Conservation (phyloP, 768 basidiomycete species). For the Leccinum subgranulosum region DNA sequence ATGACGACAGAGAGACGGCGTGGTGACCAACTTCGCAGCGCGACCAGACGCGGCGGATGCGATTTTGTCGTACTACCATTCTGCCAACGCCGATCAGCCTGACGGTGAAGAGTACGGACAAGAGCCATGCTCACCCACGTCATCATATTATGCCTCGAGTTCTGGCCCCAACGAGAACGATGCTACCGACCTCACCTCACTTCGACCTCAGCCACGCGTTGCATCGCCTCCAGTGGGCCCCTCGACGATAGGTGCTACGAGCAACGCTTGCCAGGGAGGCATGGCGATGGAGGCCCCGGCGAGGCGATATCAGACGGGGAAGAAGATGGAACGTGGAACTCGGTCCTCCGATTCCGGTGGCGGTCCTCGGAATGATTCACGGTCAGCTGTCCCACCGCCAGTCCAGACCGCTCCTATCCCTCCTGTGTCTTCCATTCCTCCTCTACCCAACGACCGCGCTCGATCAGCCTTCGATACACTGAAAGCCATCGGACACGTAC, state of each 20-base stretch:
- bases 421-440: conserved; percentile 33
- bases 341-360: conserved; percentile 25
- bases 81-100: conserved; percentile 34
- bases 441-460: conserved; percentile 29
- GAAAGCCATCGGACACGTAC: conserved; percentile 35
- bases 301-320: conserved; percentile 20
- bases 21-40: conserved; percentile 4
- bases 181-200: conserved; percentile 21
- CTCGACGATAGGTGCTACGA: conserved; percentile 35
- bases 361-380: conserved; percentile 30
- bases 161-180: conserved; percentile 46
- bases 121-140: conserved; percentile 5
- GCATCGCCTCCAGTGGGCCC: conserved; percentile 27
- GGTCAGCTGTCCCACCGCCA: conserved; percentile 62
- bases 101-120: conserved; percentile 30
- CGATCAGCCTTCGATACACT: conserved; percentile 49
- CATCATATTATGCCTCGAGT: conserved; percentile 33
- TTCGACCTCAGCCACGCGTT: conserved; percentile 12
- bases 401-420: conserved; percentile 49
- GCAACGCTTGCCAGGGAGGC: conserved; percentile 55
- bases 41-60: conserved; percentile 40
- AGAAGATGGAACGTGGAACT: conserved; percentile 9
- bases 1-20: not conserved
- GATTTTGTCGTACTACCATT: conserved; percentile 55
- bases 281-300: conserved; percentile 49